Conservation (phyloP, 805 yeast genomes). For the Scheffersomyces amazonensis region DNA sequence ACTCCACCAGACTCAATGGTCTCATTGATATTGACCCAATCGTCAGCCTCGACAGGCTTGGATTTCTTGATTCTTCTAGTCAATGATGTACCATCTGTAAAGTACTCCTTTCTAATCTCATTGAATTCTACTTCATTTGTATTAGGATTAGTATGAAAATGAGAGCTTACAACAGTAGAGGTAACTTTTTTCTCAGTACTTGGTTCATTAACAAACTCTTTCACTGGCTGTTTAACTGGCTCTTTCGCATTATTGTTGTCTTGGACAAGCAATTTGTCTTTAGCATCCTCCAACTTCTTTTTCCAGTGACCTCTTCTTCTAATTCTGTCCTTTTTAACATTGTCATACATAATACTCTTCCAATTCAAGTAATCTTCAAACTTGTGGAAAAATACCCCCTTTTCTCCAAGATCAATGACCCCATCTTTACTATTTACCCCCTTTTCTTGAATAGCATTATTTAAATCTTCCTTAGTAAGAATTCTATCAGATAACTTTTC, state of each 20-base stretch:
- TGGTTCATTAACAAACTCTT: not conserved
- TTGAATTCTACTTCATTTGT: slow-evolving; percentile 25
- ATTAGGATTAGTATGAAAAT: slow-evolving; percentile 22
- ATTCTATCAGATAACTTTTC: slow-evolving; percentile 23
- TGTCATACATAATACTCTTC: slow-evolving; percentile 53
- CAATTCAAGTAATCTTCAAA: slow-evolving; percentile 66
- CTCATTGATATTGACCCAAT: slow-evolving; percentile 32
- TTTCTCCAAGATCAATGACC: slow-evolving; percentile 39
- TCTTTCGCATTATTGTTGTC: slow-evolving; percentile 1
- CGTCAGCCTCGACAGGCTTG: slow-evolving; percentile 30
- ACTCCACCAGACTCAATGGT: slow-evolving; percentile 9
- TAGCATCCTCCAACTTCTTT: slow-evolving; percentile 3
- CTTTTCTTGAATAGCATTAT: slow-evolving; percentile 19
- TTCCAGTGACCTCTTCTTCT: slow-evolving; percentile 6
- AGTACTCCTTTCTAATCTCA: slow-evolving; percentile 32
- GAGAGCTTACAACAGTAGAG: slow-evolving; percentile 24
- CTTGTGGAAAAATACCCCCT: slow-evolving; percentile 62
- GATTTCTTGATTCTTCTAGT: slow-evolving; percentile 27
- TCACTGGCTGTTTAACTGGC: not conserved
- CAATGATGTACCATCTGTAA: slow-evolving; percentile 33
- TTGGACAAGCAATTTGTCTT: not conserved
- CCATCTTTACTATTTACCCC: slow-evolving; percentile 7
- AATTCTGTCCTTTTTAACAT: slow-evolving; percentile 36
- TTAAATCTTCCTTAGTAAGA: slow-evolving; percentile 60
- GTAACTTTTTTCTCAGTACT: slow-evolving; percentile 12